Evolutionary conservation across 169 alveolate species (phyloP).

Genomic region (Plasmodium sp.): DNA sequence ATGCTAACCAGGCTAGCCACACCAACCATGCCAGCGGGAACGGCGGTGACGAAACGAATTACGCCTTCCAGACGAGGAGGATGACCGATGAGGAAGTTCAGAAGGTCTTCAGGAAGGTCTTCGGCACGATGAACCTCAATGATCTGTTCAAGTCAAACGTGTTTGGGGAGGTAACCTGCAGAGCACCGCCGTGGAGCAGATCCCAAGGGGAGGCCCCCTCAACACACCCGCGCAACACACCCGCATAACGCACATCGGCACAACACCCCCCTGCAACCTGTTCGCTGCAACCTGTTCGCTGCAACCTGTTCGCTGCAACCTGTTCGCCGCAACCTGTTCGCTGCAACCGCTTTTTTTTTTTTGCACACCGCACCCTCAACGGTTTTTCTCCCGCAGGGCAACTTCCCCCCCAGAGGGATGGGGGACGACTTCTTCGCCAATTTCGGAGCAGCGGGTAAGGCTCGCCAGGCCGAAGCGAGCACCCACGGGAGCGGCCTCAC

Average conservation of each 20-base stretch:
- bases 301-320: not conserved
- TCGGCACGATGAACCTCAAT: conserved; percentile 55
- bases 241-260: no score
- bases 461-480: not conserved
- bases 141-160: conserved; percentile 51
- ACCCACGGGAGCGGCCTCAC: not conserved
- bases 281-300: not conserved
- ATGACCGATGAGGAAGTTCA: conserved; percentile 74
- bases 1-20: not conserved
- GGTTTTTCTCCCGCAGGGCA: not conserved
- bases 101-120: conserved; percentile 64
- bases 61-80: conserved; percentile 31
- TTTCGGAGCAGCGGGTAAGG: not conserved
- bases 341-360: not conserved
- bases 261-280: not conserved
- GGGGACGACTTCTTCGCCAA: not conserved
- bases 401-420: not conserved
- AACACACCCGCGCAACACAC: not conserved
- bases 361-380: not conserved
- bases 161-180: conserved; percentile 38
- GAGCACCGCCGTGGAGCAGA: not conserved
- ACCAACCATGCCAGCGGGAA: conserved; percentile 2
- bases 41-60: not conserved
- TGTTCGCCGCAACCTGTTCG: not conserved
- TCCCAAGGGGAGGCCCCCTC: not conserved